Evolutionary conservation across 1,139 yeast species (phyloP), one percentile per base, ranked within the genome.

Genomic region (Blastobotrys illinoisensis): DNA sequence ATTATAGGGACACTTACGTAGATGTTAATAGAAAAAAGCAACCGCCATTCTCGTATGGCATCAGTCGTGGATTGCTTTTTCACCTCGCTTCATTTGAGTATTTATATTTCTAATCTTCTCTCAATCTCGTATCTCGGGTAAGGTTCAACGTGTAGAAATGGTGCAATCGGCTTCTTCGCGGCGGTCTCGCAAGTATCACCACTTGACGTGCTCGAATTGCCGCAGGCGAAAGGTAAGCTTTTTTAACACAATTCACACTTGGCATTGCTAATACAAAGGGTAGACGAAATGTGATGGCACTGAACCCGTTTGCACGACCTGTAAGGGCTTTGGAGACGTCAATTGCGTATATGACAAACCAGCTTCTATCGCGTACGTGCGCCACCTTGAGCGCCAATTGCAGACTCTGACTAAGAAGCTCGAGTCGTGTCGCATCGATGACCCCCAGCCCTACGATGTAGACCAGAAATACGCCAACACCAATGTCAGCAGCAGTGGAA

Each of bases 241-340:
- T 6, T 4, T 16, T 23, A 4, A 14, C 9, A 40, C 14, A n/a
- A n/a, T n/a, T n/a, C n/a, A n/a, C 9, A 18, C 24, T n/a, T n/a
- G n/a, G 13, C 9, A 44, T 21, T n/a, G 21, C 36, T n/a, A 32
- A 16, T 40, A 21, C 44, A 26, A 11, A 11, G 13, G 32, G 4
- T 16, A 50, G 53, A 50, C 55, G 19, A 53, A 53, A 19, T 53
- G 55, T 16, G 55, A 53, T 47, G 55, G 55, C 14, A 49, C 52
- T 13, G 55, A 49, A 40, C 55, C 55, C 4, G 44, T 53, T 9
- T 53, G 55, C 44, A 49, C 48, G 5, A 53, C 55, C 3, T 53
- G 55, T 28, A 49, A 53, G 26, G 51, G 55, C 13, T 53, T 53
- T 44, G 55, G 55, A 11, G 55, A 53, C 32, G 51, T 36, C 18